Percentiles rank a stretch among this genome's conserved stretches.
phyloP scores from a whole-genome alignment of 2,329 filamentous ascomycete species.

The Daldinia sp. region DNA sequence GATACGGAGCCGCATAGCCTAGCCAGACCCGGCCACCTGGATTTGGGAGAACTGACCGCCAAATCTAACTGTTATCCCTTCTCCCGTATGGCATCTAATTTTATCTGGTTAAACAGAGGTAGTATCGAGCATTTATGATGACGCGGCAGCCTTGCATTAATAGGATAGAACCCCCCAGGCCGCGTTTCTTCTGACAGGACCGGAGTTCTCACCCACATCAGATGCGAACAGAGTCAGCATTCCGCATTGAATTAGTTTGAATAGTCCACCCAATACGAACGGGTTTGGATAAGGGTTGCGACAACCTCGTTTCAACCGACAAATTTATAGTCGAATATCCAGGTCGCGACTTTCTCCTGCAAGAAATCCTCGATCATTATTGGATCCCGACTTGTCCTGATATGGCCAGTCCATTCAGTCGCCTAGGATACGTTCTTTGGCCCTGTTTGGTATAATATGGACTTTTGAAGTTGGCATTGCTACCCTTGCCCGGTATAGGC shows the following conservation, averaged over 20 bases:
- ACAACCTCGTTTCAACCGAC: conserved; percentile 4
- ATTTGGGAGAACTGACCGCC: conserved; percentile 7
- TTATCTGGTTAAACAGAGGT: conserved; percentile 16
- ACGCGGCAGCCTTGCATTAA: conserved; percentile 20
- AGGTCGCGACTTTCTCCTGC: not conserved
- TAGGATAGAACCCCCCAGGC: conserved; percentile 9
- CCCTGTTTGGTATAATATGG: not conserved
- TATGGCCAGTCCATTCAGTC: not conserved
- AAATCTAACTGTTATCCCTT: not conserved
- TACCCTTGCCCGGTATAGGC: not conserved
- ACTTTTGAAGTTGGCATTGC: not conserved
- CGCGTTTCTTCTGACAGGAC: conserved; percentile 1
- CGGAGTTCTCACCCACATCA: not conserved
- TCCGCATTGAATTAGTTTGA: not conserved
- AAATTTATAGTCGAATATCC: not conserved
- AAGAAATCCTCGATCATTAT: not conserved
- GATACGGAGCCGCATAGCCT: not conserved
- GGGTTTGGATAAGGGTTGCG: not conserved
- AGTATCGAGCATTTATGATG: conserved; percentile 23
- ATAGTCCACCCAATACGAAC: conserved; percentile 1
- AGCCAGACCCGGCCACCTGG: not conserved
- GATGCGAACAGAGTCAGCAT: not conserved
- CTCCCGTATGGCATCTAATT: conserved; percentile 7
- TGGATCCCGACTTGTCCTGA: not conserved
- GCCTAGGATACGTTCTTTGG: not conserved